Percentiles rank a stretch among this genome's conserved stretches.
These are phyloP conservation scores for Holtermannia corniformis DNA, from an alignment of 768 basidiomycete species.

Conservation along the genomic window DNA sequence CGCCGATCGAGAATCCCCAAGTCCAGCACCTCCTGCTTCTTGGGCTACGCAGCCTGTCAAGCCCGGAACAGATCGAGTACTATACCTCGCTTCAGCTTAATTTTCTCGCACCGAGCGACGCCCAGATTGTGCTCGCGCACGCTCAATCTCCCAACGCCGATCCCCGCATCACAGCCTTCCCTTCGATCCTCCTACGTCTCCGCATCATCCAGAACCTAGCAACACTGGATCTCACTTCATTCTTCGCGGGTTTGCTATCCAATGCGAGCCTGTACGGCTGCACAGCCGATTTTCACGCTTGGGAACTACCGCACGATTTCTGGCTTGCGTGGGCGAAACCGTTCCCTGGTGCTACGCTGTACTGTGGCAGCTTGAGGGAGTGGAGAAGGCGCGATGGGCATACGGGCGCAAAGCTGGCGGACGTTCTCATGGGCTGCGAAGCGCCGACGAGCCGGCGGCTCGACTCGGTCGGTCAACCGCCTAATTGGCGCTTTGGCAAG, in stretches of 20 bases:
- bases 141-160: not conserved
- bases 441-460: not conserved
- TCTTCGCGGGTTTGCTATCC: not conserved
- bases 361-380: not conserved
- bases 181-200: not conserved
- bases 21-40: not conserved
- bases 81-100: not conserved
- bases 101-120: not conserved
- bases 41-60: not conserved
- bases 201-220: not conserved
- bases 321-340: not conserved
- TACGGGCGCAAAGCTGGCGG: not conserved
- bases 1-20: not conserved
- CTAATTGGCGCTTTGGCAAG: not conserved
- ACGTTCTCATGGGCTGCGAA: not conserved
- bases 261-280: not conserved
- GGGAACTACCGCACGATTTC: not conserved
- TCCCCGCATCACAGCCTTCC: not conserved
- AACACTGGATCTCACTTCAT: not conserved
- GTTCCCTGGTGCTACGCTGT: not conserved
- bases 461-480: not conserved
- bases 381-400: not conserved
- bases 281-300: not conserved
- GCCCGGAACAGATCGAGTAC: not conserved
- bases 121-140: not conserved